Evolutionary conservation across 2,329 filamentous ascomycete species (phyloP).

Genomic region (Aspergillus transmontanensis): DNA sequence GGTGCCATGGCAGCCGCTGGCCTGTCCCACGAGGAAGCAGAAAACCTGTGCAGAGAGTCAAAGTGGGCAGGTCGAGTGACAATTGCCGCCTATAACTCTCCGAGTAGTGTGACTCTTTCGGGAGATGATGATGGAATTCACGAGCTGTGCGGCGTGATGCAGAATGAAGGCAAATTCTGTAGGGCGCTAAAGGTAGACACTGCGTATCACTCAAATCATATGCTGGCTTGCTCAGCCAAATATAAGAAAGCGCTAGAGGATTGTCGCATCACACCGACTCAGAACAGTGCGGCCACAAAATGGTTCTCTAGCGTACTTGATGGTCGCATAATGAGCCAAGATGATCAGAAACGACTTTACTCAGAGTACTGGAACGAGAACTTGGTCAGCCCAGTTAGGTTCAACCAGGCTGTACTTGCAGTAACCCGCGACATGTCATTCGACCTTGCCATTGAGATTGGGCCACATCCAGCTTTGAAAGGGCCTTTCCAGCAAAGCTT

Average conservation of each 20-base stretch:
- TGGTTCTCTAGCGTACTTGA: too few relatives aligned
- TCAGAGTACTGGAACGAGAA: too few relatives aligned
- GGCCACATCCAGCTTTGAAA: slow-evolving; percentile 38
- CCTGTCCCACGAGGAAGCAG: slow-evolving; percentile 35
- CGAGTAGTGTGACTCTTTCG: slow-evolving; percentile 31
- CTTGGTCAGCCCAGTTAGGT: neutral
- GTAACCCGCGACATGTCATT: slow-evolving; percentile 9
- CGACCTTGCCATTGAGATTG: slow-evolving; percentile 35
- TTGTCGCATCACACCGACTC: neutral
- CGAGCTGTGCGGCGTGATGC: slow-evolving; percentile 17
- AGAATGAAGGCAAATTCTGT: slow-evolving; percentile 2
- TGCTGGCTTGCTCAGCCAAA: neutral
- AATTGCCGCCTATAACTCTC: slow-evolving; percentile 38
- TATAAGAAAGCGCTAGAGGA: neutral
- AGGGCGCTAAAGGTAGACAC: slow-evolving; percentile 4
- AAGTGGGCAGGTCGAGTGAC: slow-evolving; percentile 19
- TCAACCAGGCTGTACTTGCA: neutral
- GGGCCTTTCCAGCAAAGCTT: slow-evolving; percentile 21
- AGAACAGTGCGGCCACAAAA: neutral
- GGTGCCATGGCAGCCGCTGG: slow-evolving; percentile 54
- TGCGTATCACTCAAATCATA: slow-evolving; percentile 12
- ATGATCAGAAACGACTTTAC: too few relatives aligned
- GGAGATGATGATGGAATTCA: slow-evolving; percentile 24
- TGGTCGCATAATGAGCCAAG: too few relatives aligned
- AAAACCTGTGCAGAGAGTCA: slow-evolving; percentile 21